Base-by-base conservation (phyloP, 768 basidiomycete species). In the Pleurotus pulmonarius region DNA sequence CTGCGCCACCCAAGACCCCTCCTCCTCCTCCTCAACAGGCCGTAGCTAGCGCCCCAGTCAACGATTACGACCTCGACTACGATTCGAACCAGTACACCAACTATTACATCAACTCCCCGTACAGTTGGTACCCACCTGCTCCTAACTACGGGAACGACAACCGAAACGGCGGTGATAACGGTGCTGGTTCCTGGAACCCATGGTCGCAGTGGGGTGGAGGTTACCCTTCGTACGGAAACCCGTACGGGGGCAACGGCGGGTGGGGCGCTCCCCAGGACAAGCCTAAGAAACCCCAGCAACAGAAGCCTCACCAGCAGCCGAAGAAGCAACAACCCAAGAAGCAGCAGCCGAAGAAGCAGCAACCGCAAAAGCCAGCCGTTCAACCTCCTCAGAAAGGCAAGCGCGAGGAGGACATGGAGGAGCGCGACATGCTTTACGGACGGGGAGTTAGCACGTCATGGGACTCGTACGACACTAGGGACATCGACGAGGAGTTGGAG, bases 401-500 rank as follows among this genome's bases (percentile, higher is more conserved):
- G 37, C 51, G 51, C 1, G 51, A 53, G 51, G 51, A 53, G 41
- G 51, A 53, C 18, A 15, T 51, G 12, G 49, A 51, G 29, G 49
- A 25, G n/a, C 49, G 49, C 5, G 49, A 51, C 15, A 22, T 8
- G 20, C 41, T n/a, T 44, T 44, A 44, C 41, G n/a, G n/a, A 16
- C 41, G 41, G 13, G 41, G 20, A 0, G 41, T 44, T n/a, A 44
- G n/a, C 20, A 16, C 41, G 5, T 44, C 41, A 13, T 44, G 41
- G 41, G 41, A 44, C 4, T 49, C 48, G 0, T 34, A 26, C 37
- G 48, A 26, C 15, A 29, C 48, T n/a, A 26, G 48, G 26, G 48
- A 49, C 6, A n/a, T 49, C 20, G 26, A 15, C 51, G 51, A 53
- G 39, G 51, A 53, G n/a, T 53, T 53, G n/a, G 51, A 53, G 24